A percentile compares a stretch with the other conserved stretches of the same genome.
phyloP scores from a whole-genome alignment of 257 asterid species.

The Przewalskia tangutica region DNA sequence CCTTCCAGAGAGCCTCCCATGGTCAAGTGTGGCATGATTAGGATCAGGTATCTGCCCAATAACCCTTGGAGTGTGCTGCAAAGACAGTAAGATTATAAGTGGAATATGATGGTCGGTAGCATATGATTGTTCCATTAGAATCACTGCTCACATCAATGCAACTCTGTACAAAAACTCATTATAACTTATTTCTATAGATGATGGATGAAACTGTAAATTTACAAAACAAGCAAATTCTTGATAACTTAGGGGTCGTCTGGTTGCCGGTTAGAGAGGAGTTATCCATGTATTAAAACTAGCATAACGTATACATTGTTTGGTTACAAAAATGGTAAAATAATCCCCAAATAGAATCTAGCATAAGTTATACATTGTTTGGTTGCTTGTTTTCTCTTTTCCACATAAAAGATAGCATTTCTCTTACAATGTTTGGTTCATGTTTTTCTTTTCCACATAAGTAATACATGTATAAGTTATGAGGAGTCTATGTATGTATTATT shows the following conservation, averaged over 20 bases:
- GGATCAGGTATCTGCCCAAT: constrained; percentile 71
- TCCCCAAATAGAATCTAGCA: too few species aligned
- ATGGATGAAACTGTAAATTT: background rate
- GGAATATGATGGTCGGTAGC: background rate
- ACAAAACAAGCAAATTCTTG: background rate
- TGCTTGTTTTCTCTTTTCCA: too few species aligned
- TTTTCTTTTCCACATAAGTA: too few species aligned
- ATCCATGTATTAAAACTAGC: too few species aligned
- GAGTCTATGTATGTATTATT: too few species aligned
- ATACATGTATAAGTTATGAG: too few species aligned
- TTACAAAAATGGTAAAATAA: too few species aligned
- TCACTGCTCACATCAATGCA: background rate
- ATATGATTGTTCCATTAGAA: constrained; percentile 5
- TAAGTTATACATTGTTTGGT: too few species aligned
- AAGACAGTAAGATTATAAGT: constrained; percentile 25
- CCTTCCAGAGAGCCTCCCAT: constrained; percentile 80
- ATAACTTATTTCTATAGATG: background rate
- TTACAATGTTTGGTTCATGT: too few species aligned
- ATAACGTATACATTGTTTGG: too few species aligned
- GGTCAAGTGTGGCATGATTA: constrained; percentile 80
- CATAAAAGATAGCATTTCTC: too few species aligned
- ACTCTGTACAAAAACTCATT: background rate
- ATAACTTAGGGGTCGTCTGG: background rate
- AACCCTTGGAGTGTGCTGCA: constrained; percentile 91
- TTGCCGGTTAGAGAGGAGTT: too few species aligned